Evolutionary conservation across 306 rosid genomes (phyloP), one percentile per base, ranked within the genome.

Genomic region (Begonia fuchsioides): DNA sequence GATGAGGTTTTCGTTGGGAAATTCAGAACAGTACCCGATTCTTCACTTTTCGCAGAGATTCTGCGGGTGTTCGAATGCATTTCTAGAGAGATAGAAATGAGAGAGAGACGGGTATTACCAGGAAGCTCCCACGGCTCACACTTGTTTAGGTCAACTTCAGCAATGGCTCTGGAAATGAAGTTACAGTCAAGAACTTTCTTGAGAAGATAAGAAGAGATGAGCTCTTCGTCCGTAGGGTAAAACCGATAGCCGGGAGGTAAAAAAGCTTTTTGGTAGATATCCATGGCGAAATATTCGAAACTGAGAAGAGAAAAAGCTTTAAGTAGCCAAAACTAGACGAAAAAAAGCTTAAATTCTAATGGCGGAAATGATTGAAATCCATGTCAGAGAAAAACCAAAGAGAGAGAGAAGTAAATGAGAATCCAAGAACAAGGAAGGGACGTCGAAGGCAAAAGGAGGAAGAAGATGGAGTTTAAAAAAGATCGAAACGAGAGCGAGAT

Each of bases 81-180:
- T 26, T 26, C 7, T 26, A 26, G 8, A 26, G 35, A 26, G 35
- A 26, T 26, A 26, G 3, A 26, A 8, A 26, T 26, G 35, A 26
- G 8, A 20, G 32, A 2, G 35, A 26, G 35, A 4, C n/a, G n/a
- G n/a, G n/a, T n/a, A n/a, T 26, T 39, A 80, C 90, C 90, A 10
- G 90, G 90, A 1, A 80, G 79, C 13, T 80, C 79, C 90, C 90
- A 80, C 1, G 90, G 90, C 48, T 80, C 90, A 35, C 81, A 73
- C 65, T 80, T 80, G 76, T 80, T 80, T 3, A 80, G 90, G 44
- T 80, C 90, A 57, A 80, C 90, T 57, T 80, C 79, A 55, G 81
- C 79, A 49, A 80, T 71, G 63, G 90, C 90, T 59, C 81, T 67
- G 0, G 76, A 79, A 1, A 66, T 44, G 68, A 80, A 80, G 41